Percentiles rank a stretch among this genome's conserved stretches.
Evolutionary conservation across 2,329 filamentous ascomycete genomes (phyloP).

Genomic region (Esteya vermicola): DNA sequence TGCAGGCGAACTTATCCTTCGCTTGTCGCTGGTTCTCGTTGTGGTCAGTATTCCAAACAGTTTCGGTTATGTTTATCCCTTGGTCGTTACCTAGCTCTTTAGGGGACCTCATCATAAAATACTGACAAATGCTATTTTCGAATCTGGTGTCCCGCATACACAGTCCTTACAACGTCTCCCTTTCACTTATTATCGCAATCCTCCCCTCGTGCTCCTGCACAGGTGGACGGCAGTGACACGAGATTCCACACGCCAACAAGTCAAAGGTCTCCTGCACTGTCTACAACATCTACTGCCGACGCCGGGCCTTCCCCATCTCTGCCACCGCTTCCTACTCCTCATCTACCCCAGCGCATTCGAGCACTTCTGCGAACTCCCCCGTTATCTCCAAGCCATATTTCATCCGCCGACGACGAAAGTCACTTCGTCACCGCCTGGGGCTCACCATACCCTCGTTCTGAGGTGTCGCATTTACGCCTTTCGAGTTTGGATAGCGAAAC

Average conservation of each 20-base stretch:
- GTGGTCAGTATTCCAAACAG: slow-evolving; percentile 5
- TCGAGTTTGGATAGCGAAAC: slow-evolving; percentile 42
- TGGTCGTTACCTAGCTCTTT: background rate
- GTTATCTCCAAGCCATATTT: background rate
- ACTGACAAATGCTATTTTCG: too few species aligned
- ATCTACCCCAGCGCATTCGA: slow-evolving; percentile 38
- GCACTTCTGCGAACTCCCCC: slow-evolving; percentile 42
- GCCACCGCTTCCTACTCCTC: slow-evolving; percentile 43
- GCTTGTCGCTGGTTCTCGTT: slow-evolving; percentile 11
- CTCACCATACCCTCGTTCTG: slow-evolving; percentile 68
- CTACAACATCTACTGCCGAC: slow-evolving; percentile 47
- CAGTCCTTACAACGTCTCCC: slow-evolving; percentile 40
- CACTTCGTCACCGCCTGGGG: slow-evolving; percentile 69
- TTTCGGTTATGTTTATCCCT: background rate
- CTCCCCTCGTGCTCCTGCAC: slow-evolving; percentile 47
- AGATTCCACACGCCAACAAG: slow-evolving; percentile 18
- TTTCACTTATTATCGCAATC: slow-evolving; percentile 28
- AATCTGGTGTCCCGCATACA: background rate
- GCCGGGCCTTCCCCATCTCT: slow-evolving; percentile 42
- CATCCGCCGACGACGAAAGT: slow-evolving; percentile 15
- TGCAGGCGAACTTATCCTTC: slow-evolving; percentile 9
- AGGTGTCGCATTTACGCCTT: slow-evolving; percentile 30
- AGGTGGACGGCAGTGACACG: slow-evolving; percentile 34
- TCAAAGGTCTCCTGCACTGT: slow-evolving; percentile 44
- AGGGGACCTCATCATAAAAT: background rate